Evolutionary conservation across 2,329 filamentous ascomycete genomes (phyloP).

Genomic region (Trichoderma asperellum): DNA sequence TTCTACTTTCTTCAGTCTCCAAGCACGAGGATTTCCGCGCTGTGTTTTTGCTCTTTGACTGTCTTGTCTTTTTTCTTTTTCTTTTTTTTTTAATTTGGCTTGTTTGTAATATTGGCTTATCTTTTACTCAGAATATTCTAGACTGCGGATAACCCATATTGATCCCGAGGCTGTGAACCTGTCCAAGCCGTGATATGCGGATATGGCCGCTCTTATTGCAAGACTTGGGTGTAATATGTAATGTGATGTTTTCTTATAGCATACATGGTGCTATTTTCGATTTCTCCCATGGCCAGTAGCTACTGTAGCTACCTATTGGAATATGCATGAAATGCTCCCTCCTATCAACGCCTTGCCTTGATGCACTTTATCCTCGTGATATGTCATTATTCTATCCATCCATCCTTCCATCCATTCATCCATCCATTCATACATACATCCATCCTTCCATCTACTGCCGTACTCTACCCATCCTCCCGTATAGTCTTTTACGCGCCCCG

Average conservation of each 20-base stretch:
- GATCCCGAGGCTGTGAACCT: not conserved
- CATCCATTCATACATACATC: not conserved
- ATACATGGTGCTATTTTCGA: not conserved
- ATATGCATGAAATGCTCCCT: not conserved
- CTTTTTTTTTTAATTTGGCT: conserved; percentile 11
- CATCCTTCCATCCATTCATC: not conserved
- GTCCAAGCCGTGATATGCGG: not conserved
- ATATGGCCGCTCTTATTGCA: not conserved
- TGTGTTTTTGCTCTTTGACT: conserved; percentile 32
- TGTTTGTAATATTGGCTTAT: conserved; percentile 26
- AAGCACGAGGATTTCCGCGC: conserved; percentile 37
- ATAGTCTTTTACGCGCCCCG: not conserved
- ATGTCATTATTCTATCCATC: not conserved
- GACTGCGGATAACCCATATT: conserved; percentile 11
- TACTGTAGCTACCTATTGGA: not conserved
- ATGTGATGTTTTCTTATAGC: not conserved
- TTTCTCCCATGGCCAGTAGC: not conserved
- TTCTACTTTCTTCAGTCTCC: conserved; percentile 8
- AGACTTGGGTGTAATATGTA: not conserved
- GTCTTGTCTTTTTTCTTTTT: conserved; percentile 5
- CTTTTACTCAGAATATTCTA: conserved; percentile 21
- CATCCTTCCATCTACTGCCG: not conserved
- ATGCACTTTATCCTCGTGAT: not conserved
- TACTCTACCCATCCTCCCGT: not conserved
- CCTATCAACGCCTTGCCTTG: not conserved